A percentile compares a stretch with the other conserved stretches of the same genome.
Evolutionary conservation across 2,329 filamentous ascomycete genomes (phyloP).

Genomic region (Trichocomaceae sp.): DNA sequence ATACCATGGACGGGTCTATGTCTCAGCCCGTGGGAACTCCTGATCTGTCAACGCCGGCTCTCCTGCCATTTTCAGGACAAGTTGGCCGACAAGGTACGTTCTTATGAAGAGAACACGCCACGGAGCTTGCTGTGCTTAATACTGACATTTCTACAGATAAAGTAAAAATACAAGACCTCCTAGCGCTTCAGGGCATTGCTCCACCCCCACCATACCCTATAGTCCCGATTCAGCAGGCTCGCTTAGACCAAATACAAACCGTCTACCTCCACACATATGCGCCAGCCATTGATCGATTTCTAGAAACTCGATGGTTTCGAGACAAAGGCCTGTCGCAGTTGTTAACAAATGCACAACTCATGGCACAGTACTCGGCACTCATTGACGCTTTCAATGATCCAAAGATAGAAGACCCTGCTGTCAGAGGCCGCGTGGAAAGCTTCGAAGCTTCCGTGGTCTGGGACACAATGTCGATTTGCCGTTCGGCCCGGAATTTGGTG

Average conservation of each 20-base stretch:
- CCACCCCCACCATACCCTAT: conserved; percentile 50
- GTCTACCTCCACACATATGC: conserved; percentile 73
- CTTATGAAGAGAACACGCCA: conserved; percentile 23
- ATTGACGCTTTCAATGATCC: conserved; percentile 44
- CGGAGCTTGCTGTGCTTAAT: background rate
- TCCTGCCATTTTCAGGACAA: conserved; percentile 17
- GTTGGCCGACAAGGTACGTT: conserved; percentile 20
- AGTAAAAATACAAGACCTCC: conserved; percentile 68
- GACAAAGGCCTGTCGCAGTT: conserved; percentile 49
- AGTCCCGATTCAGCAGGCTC: conserved; percentile 39
- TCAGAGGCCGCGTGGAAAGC: conserved; percentile 39
- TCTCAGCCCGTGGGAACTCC: conserved; percentile 23
- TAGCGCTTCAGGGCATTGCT: conserved; percentile 55
- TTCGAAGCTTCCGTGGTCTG: conserved; percentile 56
- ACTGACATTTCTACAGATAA: conserved; percentile 40
- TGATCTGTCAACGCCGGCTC: conserved; percentile 22
- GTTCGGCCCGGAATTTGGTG: conserved; percentile 33
- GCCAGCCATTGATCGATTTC: conserved; percentile 63
- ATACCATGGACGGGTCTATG: conserved; percentile 24
- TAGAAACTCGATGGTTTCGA: conserved; percentile 80
- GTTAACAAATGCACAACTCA: conserved; percentile 51
- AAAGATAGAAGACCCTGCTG: conserved; percentile 32
- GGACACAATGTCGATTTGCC: conserved; percentile 51
- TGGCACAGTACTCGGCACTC: conserved; percentile 62
- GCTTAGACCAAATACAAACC: conserved; percentile 61